Base-by-base conservation (phyloP, 768 basidiomycete species). In the Mycena kentingensis region DNA sequence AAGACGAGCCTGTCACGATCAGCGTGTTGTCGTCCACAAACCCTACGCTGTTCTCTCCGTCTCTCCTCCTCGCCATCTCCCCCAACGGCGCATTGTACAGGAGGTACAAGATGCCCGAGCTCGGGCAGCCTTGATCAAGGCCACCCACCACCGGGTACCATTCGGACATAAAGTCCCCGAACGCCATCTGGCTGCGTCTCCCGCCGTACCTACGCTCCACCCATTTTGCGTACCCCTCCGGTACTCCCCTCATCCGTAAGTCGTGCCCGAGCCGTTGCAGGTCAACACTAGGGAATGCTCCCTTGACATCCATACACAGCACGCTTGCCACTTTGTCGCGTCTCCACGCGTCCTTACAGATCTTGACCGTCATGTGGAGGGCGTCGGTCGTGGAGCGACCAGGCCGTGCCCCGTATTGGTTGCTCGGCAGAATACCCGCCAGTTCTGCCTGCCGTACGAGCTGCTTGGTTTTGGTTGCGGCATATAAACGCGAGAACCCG, bases 341-440 rank as follows among this genome's bases (percentile, higher is more conserved):
- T 12, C 60, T 31, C 67, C 65, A 68, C 16, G 60, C 56, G 15
- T 62, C 48, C 36, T 61, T 62, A 28, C 67, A 53, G 12, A 24
- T 57, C 4, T 54, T 43, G n/a, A 60, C 53, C 0, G 68, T 38
- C 15, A 60, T 28, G 42, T 70, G 66, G 1, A 70, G 22, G 11
- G 65, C 52, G 58, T 71, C 68, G 2, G 65, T 65, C 7, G 68
- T 67, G 19, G 57, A 43, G 25, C 66, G 16, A 4, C 68, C 68
- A 5, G 67, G 65, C 24, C 66, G 21, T n/a, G 65, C 65, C 15
- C 69, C 65, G 34, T 67, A 70, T 21, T 70, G 69, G n/a, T 32
- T 62, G 4, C 3, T 7, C 1, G 65, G 67, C 7, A 70, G 64
- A 0, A 70, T 37, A 3, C 52, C n/a, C 32, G 49, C 37, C 24